These are phyloP conservation scores for Polyporus tsugae DNA, from an alignment of 1,284 basidiomycete species.

Conservation along the genomic window DNA sequence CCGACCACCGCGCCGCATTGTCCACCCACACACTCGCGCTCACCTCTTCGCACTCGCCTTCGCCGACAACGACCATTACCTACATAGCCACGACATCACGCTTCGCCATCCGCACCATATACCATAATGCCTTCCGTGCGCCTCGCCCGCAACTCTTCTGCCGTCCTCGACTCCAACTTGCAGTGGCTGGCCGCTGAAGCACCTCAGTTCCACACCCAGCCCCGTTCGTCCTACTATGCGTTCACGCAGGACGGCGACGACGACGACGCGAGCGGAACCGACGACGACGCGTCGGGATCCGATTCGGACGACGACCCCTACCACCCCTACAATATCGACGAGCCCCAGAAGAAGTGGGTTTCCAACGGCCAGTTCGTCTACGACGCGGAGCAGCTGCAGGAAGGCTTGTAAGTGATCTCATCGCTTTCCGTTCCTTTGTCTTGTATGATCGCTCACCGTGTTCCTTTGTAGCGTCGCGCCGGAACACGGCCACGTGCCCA, in stretches of 20 bases:
- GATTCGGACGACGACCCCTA: slow-evolving; percentile 28
- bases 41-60: neutral
- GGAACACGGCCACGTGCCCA: neutral
- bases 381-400: slow-evolving; percentile 11
- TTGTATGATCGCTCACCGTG: neutral
- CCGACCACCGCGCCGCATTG: neutral
- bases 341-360: slow-evolving; percentile 16
- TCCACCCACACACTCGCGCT: neutral
- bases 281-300: slow-evolving; percentile 23
- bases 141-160: slow-evolving; percentile 15
- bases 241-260: slow-evolving; percentile 18
- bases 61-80: neutral
- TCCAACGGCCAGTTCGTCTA: slow-evolving; percentile 2
- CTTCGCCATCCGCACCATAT: neutral
- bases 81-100: neutral
- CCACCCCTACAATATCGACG: slow-evolving; percentile 27
- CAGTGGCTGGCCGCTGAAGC: slow-evolving; percentile 27
- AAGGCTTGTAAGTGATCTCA: slow-evolving; percentile 14
- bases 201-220: slow-evolving; percentile 28
- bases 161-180: slow-evolving; percentile 22
- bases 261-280: slow-evolving; percentile 23
- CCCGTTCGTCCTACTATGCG: slow-evolving; percentile 6
- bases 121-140: slow-evolving; percentile 11
- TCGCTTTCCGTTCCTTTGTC: slow-evolving; percentile 12
- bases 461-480: slow-evolving; percentile 5